phyloP scores from a whole-genome alignment of 1,139 yeast species.

The Martiniozyma asiatica region DNA sequence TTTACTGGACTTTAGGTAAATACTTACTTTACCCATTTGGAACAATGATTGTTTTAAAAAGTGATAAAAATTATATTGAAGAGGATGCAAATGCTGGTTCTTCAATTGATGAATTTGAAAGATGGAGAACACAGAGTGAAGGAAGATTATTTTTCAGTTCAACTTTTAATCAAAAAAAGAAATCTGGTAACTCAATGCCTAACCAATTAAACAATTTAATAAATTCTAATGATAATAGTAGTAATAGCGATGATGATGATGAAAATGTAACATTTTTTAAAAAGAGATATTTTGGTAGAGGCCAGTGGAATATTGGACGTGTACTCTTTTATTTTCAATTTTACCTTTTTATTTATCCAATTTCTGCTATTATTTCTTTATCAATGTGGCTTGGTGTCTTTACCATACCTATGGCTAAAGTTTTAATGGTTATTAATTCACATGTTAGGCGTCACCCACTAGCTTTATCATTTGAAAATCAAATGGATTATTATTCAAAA shows the following conservation, averaged over 20 bases:
- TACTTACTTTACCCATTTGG: slow-evolving; percentile 84
- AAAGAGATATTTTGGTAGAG: slow-evolving; percentile 73
- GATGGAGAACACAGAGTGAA: slow-evolving; percentile 71
- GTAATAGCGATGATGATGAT: slow-evolving; percentile 20
- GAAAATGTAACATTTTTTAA: slow-evolving; percentile 16
- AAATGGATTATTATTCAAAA: slow-evolving; percentile 34
- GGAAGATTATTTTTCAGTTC: slow-evolving; percentile 67
- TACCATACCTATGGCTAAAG: slow-evolving; percentile 88
- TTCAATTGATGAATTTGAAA: slow-evolving; percentile 69
- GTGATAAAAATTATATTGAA: slow-evolving; percentile 67
- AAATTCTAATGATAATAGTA: slow-evolving; percentile 11
- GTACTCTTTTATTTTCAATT: slow-evolving; percentile 65
- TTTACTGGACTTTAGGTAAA: slow-evolving; percentile 51
- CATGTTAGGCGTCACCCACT: slow-evolving; percentile 87
- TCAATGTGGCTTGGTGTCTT: slow-evolving; percentile 77
- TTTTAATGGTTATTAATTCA: slow-evolving; percentile 50
- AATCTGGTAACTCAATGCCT: too few relatives aligned
- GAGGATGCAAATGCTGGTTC: slow-evolving; percentile 91
- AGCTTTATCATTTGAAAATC: slow-evolving; percentile 62
- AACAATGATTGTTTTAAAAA: slow-evolving; percentile 65
- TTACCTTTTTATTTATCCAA: slow-evolving; percentile 60
- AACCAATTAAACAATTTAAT: too few relatives aligned
- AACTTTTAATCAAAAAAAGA: not conserved
- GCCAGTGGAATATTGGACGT: slow-evolving; percentile 83
- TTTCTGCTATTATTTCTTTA: slow-evolving; percentile 41